phyloP scores from a whole-genome alignment of 2,329 filamentous ascomycete species.

The Phialophora macrospora region DNA sequence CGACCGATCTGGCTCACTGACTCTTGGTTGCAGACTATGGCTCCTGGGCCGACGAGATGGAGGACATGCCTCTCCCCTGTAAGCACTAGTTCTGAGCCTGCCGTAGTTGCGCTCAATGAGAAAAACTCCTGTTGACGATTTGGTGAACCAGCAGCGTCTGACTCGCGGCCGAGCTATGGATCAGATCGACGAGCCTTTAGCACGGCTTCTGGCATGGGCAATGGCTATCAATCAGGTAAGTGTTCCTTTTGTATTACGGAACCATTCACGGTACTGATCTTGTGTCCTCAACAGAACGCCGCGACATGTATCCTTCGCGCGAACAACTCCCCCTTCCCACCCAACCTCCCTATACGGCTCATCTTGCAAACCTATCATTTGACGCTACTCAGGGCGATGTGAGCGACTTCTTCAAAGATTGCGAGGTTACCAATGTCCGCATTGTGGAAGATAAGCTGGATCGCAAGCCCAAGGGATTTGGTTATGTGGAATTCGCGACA shows the following conservation, averaged over 20 bases:
- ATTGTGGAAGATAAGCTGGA: conserved; percentile 97
- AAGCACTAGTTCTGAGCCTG: conserved; percentile 49
- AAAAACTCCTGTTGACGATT: conserved; percentile 2
- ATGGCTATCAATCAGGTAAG: conserved; percentile 44
- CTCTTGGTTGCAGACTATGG: conserved; percentile 64
- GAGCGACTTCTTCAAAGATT: conserved; percentile 81
- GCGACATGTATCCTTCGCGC: conserved; percentile 62
- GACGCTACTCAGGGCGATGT: conserved; percentile 85
- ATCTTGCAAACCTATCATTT: conserved; percentile 95
- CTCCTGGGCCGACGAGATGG: conserved; percentile 99
- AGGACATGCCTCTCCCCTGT: conserved; percentile 78
- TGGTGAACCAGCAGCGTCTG: conserved; percentile 42
- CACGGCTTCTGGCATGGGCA: conserved; percentile 46
- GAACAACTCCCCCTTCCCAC: conserved; percentile 85
- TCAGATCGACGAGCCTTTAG: conserved; percentile 57
- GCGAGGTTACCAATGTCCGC: conserved; percentile 85
- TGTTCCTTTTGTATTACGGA: background rate
- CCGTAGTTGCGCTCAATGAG: background rate
- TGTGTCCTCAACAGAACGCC: conserved; percentile 39
- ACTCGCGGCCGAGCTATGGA: conserved; percentile 54
- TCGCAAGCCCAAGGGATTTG: conserved; percentile 94
- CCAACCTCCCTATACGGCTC: conserved; percentile 92
- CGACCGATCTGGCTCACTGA: conserved; percentile 37
- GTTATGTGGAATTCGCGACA: conserved; percentile 91
- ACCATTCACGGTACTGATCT: conserved; percentile 12